Conservation (phyloP, 2,329 filamentous ascomycete genomes). For the Curvularia spicifera region DNA sequence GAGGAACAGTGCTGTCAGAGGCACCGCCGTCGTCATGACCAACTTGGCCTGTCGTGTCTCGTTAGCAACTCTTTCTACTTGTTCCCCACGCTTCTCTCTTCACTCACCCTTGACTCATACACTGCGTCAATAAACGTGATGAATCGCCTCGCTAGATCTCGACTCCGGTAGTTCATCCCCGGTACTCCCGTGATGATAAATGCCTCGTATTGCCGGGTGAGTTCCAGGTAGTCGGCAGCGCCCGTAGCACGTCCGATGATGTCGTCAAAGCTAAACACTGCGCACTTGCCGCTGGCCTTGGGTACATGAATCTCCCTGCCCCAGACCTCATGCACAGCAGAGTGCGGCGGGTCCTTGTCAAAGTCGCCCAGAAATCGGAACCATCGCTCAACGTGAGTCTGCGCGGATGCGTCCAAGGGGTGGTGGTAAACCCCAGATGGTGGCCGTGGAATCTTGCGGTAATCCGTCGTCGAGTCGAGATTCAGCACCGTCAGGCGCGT, state of each 20-base stretch:
- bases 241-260: constrained; percentile 87
- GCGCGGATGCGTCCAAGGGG: constrained; percentile 77
- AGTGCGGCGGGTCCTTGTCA: constrained; percentile 74
- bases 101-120: constrained; percentile 72
- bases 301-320: constrained; percentile 89
- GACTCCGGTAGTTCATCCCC: constrained; percentile 83
- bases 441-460: constrained; percentile 93
- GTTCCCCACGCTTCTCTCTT: background rate
- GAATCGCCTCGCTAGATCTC: constrained; percentile 88
- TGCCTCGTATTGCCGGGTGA: constrained; percentile 86
- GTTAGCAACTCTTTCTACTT: constrained; percentile 5
- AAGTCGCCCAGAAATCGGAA: constrained; percentile 92
- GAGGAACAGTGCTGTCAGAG: constrained; percentile 84
- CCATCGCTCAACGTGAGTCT: constrained; percentile 89
- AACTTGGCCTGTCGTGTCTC: constrained; percentile 74
- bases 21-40: constrained; percentile 87
- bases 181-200: constrained; percentile 93
- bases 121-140: constrained; percentile 98
- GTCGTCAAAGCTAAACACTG: constrained; percentile 91
- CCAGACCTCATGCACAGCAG: constrained; percentile 85
- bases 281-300: constrained; percentile 82
- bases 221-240: constrained; percentile 92
- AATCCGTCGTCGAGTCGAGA: constrained; percentile 93
- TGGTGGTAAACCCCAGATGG: constrained; percentile 94
- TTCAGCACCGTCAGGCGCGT: constrained; percentile 85